Base-by-base conservation (phyloP, 192 early-diverging fungal genomes). In the Thamnidium elegans region DNA sequence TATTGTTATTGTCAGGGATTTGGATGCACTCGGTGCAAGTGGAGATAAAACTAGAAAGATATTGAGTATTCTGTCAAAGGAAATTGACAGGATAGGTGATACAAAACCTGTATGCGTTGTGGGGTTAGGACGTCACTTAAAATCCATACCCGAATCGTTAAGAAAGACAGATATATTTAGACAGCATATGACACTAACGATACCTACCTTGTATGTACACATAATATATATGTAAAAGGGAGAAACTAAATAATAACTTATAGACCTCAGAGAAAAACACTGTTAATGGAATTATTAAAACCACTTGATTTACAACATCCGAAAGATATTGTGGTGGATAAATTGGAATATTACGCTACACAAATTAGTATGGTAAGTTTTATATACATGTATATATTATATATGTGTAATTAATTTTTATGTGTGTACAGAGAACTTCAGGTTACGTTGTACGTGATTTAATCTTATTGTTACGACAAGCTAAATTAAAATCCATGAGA, bases 371-470 rank as follows among this genome's bases (percentile, higher is more conserved):
- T 56, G 47, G 62, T 74, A 45, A 45, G 23, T 14, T 47, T 1
- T n/a, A 3, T 3, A 2, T 26, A 26, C 3, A 26, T 26, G 26
- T 26, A 26, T 26, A 26, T 20, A 23, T 26, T 17, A 1, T 36
- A 3, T 6, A 39, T 46, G 8, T 26, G 45, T 20, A 4, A 7
- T 7, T 11, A 45, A 19, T 54, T 58, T 26, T 3, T 7, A 51
- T 47, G 26, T 54, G 34, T 51, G n/a, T 11, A 15, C 31, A 89
- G 85, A 53, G 74, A 52, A 86, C 86, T 2, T 80, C 86, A 0
- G 86, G 88, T 17, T 89, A 80, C 63, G 77, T 87, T 5, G 79
- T 81, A 11, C 69, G 68, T 10, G 85, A 89, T 60, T 68, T 89
- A 17, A 62, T 52, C 7, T 50, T 68, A 20, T 19, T 88, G 0